These are phyloP conservation scores for Ceratocystis harringtonii DNA, from an alignment of 2,329 filamentous ascomycete genomes.

Conservation along the genomic window DNA sequence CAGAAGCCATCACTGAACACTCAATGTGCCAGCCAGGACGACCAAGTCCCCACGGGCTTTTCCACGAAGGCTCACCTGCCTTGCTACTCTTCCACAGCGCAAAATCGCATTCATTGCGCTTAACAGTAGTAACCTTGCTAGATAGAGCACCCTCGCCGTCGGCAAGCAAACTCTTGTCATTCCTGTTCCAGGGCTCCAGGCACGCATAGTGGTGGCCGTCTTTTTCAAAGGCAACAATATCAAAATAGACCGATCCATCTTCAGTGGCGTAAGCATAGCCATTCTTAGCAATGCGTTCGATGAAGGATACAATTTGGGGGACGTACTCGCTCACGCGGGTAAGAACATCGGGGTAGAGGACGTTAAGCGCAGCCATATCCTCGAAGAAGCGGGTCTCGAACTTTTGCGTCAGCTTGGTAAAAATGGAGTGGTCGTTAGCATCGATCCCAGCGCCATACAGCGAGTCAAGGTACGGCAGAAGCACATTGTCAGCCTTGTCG, in stretches of 20 bases:
- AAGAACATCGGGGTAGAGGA: constrained; percentile 63
- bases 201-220: constrained; percentile 74
- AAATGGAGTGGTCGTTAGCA: constrained; percentile 53
- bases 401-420: constrained; percentile 69
- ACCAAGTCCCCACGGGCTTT: constrained; percentile 73
- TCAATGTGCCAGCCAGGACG: constrained; percentile 95
- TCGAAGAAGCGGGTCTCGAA: constrained; percentile 80
- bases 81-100: constrained; percentile 90
- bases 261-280: constrained; percentile 62
- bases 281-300: constrained; percentile 68
- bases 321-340: constrained; percentile 91
- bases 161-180: constrained; percentile 67
- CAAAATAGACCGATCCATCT: constrained; percentile 87
- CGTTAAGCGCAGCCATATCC: constrained; percentile 78
- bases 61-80: constrained; percentile 81
- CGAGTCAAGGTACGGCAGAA: constrained; percentile 71
- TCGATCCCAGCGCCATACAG: constrained; percentile 48
- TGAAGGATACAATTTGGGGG: constrained; percentile 70
- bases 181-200: constrained; percentile 69
- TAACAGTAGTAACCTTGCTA: constrained; percentile 42
- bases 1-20: constrained; percentile 89
- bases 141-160: constrained; percentile 79
- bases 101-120: constrained; percentile 70
- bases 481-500: constrained; percentile 45
- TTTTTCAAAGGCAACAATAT: constrained; percentile 72